Evolutionary conservation across 1,284 basidiomycete species (phyloP).

Genomic region (Cronartium quercuum): DNA sequence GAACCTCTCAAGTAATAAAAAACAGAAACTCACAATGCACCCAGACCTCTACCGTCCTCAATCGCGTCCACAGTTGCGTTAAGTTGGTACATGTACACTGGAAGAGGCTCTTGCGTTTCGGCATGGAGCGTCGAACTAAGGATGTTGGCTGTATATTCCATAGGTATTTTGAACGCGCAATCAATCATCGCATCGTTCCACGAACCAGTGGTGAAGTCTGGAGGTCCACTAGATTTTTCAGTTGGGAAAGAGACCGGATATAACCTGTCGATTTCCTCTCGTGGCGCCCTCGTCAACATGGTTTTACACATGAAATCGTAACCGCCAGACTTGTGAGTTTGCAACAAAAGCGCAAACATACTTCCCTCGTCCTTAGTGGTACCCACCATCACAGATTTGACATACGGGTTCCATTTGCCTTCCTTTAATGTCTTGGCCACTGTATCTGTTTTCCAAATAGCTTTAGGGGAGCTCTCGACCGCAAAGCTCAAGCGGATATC

Average conservation of each 20-base stretch:
- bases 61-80: slow-evolving; percentile 9
- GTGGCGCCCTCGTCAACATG: neutral
- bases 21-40: slow-evolving; percentile 8
- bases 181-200: slow-evolving; percentile 13
- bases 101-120: neutral
- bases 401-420: slow-evolving; percentile 30
- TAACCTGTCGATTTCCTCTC: slow-evolving; percentile 13
- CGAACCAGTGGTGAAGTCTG: neutral
- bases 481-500: slow-evolving; percentile 1
- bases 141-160: slow-evolving; percentile 12
- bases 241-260: neutral
- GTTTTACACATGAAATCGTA: slow-evolving; percentile 6
- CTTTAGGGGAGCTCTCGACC: slow-evolving; percentile 17
- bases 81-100: slow-evolving; percentile 24
- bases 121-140: neutral
- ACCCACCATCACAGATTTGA: slow-evolving; percentile 25
- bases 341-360: slow-evolving; percentile 28
- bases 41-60: slow-evolving; percentile 13
- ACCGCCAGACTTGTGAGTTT: slow-evolving; percentile 5
- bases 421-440: slow-evolving; percentile 15
- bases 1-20: too few relatives aligned
- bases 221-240: neutral
- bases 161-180: slow-evolving; percentile 7
- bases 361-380: slow-evolving; percentile 30
- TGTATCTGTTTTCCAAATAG: slow-evolving; percentile 1